These are phyloP conservation scores for Phyllosticta citrichinensis DNA, from an alignment of 2,329 filamentous ascomycete genomes.

Conservation along the genomic window DNA sequence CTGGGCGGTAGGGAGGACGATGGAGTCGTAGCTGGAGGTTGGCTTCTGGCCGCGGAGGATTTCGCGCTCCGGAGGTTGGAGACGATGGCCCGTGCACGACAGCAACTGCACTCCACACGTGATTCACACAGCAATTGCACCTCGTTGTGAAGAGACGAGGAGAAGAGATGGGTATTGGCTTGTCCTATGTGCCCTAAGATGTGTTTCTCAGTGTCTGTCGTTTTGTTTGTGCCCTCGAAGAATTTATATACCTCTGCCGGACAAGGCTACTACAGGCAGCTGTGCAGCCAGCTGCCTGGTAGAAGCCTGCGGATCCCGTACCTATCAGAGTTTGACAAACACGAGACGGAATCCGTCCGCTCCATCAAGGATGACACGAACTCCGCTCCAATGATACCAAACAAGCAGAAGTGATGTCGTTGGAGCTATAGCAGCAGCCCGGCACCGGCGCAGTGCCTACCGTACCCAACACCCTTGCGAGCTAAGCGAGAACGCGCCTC, in stretches of 20 bases:
- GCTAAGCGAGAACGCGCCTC: constrained; percentile 8
- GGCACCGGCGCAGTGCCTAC: background rate
- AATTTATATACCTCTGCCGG: background rate
- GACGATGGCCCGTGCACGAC: background rate
- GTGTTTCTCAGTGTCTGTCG: background rate
- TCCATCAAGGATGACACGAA: background rate
- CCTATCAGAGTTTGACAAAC: background rate
- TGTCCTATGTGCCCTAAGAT: background rate
- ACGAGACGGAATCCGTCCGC: background rate
- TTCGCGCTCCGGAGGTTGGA: constrained; percentile 4
- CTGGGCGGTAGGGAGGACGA: constrained; percentile 12
- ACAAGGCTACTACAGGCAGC: background rate
- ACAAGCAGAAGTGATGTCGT: background rate
- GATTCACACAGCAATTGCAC: background rate
- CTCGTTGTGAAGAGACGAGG: background rate
- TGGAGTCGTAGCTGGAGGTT: constrained; percentile 16
- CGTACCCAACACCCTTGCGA: constrained; percentile 1
- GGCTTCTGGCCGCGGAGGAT: constrained; percentile 8
- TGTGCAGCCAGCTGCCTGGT: background rate
- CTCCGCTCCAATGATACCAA: background rate
- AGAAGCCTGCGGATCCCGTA: background rate
- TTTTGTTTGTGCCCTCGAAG: background rate
- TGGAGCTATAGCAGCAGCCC: constrained; percentile 8
- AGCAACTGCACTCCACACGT: background rate
- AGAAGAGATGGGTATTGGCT: background rate